These are phyloP conservation scores for Talaromyces sp. DNA, from an alignment of 2,329 filamentous ascomycete species.

Conservation along the genomic window DNA sequence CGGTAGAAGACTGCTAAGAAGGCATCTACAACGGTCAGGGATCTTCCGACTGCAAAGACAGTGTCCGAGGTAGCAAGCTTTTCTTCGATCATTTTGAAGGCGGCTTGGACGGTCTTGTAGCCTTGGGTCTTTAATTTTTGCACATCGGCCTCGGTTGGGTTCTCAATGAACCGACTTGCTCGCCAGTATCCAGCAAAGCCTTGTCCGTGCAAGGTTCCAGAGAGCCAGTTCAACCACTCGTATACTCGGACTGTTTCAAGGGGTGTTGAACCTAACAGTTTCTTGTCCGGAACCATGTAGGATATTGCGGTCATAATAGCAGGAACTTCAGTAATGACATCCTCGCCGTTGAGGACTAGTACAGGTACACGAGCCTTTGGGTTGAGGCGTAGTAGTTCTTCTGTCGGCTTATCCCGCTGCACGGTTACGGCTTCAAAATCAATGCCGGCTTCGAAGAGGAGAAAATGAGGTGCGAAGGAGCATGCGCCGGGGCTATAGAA, in stretches of 20 bases:
- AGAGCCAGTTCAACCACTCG: conserved; percentile 35
- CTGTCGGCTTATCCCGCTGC: neutral
- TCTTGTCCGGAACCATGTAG: conserved; percentile 15
- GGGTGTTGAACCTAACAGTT: conserved; percentile 24
- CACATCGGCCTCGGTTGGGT: conserved; percentile 13
- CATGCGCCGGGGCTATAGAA: neutral
- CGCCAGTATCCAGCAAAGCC: conserved; percentile 23
- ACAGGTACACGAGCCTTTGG: neutral
- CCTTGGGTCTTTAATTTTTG: neutral
- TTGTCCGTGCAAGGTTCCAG: conserved; percentile 26
- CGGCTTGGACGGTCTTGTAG: neutral
- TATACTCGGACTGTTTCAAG: conserved; percentile 27
- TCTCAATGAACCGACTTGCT: conserved; percentile 21
- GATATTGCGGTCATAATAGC: neutral
- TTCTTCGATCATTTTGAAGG: neutral
- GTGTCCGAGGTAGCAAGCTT: neutral
- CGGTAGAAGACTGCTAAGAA: conserved; percentile 31
- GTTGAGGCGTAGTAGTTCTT: neutral
- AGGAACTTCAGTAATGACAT: neutral
- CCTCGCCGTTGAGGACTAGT: neutral
- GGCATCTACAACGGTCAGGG: conserved; percentile 32
- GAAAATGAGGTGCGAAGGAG: neutral
- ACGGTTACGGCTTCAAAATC: neutral
- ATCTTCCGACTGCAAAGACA: conserved; percentile 16
- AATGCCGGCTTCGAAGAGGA: neutral